Percentiles rank a stretch among this genome's conserved stretches.
phyloP scores from a whole-genome alignment of 177 flowering plant genomes.

The Telopea speciosissima region DNA sequence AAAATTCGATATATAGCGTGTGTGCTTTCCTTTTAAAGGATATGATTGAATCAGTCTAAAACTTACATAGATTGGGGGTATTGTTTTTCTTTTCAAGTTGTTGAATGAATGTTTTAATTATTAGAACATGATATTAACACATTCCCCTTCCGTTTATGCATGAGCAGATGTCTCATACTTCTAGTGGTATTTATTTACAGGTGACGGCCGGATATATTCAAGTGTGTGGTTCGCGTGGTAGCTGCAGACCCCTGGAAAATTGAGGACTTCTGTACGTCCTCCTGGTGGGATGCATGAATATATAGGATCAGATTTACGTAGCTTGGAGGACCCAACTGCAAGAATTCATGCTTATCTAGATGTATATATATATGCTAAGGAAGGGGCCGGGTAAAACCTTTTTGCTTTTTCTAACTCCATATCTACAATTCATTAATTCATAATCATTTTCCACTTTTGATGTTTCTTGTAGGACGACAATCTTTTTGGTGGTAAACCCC shows the following conservation, averaged over 20 bases:
- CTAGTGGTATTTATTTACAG: constrained; percentile 20
- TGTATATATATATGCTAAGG: not conserved
- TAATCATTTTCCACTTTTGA: not conserved
- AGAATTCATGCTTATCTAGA: constrained; percentile 40
- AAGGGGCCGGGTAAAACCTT: constrained; percentile 3
- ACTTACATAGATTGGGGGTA: too few species aligned
- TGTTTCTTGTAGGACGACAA: not conserved
- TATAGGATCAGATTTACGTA: constrained; percentile 65
- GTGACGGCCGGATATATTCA: constrained; percentile 64
- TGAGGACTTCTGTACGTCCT: constrained; percentile 47
- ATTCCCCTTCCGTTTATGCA: not conserved
- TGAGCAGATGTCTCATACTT: not conserved
- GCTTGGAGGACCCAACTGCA: constrained; percentile 81
- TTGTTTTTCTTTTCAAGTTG: too few species aligned
- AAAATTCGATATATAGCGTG: too few species aligned
- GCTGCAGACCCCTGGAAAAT: constrained; percentile 48
- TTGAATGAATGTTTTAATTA: too few species aligned
- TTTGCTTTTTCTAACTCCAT: not conserved
- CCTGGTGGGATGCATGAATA: constrained; percentile 26
- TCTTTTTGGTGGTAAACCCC: not conserved
- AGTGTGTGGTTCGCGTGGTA: constrained; percentile 64
- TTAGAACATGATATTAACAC: too few species aligned
- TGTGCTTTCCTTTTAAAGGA: too few species aligned
- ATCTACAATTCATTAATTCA: not conserved
- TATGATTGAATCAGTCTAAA: too few species aligned